Evolutionary conservation across 768 basidiomycete genomes (phyloP), one percentile per base, ranked within the genome.

Genomic region (Tricholoma flavovirens): DNA sequence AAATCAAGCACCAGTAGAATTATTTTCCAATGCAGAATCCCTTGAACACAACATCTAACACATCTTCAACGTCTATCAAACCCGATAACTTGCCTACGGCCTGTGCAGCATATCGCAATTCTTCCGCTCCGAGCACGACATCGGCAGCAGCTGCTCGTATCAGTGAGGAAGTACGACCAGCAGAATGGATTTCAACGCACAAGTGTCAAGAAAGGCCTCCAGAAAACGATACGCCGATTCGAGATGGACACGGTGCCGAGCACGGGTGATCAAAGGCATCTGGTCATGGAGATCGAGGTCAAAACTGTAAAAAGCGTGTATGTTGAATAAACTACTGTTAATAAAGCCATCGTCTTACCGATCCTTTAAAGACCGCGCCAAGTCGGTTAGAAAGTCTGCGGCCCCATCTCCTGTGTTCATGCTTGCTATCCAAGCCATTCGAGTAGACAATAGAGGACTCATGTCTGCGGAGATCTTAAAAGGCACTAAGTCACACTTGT

Each of bases 1-100:
- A 30, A 30, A 15, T 33, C 17, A 24, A 26, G 24, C 24, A 22
- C 15, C 17, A 26, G 5, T 35, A 4, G 21, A 4, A 15, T 60
- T 46, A 66, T 73, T 94, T 92, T 35, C 93, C 93, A 51, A 95
- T 90, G 65, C 93, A 96, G 69, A 96, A 96, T 51, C 90, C 87
- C 32, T 78, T 76, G 66, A 96, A 96, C 22, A 96, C 79, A 17
- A 81, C 81, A 56, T 93, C 91, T 19, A 96, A 69, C 7, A 95
- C 76, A 57, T 95, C 91, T 63, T 96, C 93, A 11, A 86, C 83
- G 46, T 86, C 86, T 54, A 96, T 86, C 7, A 79, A 66, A 4
- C 93, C 93, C 1, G 87, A 84, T n/a, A 95, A 83, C 56, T 83
- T 83, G 1, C 90, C 93, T n/a, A 96, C 80, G 4, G 90, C 86